Conservation (phyloP, 768 basidiomycete species). For the Agaricus sinodeliciosus region DNA sequence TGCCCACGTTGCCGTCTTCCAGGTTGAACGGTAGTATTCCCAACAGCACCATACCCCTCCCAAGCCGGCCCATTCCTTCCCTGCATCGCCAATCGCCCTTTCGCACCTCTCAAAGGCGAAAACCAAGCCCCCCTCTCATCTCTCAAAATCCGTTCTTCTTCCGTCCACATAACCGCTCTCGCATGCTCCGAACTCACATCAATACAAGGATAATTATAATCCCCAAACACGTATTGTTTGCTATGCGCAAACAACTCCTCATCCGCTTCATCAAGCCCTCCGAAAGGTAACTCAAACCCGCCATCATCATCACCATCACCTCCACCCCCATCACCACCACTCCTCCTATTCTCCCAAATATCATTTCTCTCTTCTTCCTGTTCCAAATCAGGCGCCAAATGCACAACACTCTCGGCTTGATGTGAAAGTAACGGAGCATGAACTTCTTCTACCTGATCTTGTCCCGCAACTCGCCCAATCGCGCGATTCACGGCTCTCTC, state of each 20-base stretch:
- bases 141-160: constrained; percentile 78
- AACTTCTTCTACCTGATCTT: constrained; percentile 46
- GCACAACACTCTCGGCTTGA: constrained; percentile 60
- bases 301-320: constrained; percentile 21
- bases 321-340: constrained; percentile 7
- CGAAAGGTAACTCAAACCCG: constrained; percentile 61
- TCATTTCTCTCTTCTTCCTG: constrained; percentile 33
- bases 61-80: constrained; percentile 34
- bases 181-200: constrained; percentile 81
- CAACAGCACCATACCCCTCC: constrained; percentile 55
- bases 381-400: constrained; percentile 50
- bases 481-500: constrained; percentile 36
- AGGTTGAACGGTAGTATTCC: constrained; percentile 18
- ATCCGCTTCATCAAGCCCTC: constrained; percentile 59
- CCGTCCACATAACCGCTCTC: constrained; percentile 62
- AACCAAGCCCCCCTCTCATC: constrained; percentile 73
- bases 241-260: constrained; percentile 75
- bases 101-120: constrained; percentile 47
- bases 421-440: constrained; percentile 68
- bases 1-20: constrained; percentile 8
- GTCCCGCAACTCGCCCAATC: constrained; percentile 33
- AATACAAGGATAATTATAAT: constrained; percentile 85
- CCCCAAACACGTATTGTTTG: constrained; percentile 78
- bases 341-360: constrained; percentile 27
- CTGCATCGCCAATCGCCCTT: constrained; percentile 33